Evolutionary conservation across 225 moss, liverwort and hornwort genomes (phyloP), one percentile per base, ranked within the genome.

Genomic region (Bryoerythrophyllum caledonicum): DNA sequence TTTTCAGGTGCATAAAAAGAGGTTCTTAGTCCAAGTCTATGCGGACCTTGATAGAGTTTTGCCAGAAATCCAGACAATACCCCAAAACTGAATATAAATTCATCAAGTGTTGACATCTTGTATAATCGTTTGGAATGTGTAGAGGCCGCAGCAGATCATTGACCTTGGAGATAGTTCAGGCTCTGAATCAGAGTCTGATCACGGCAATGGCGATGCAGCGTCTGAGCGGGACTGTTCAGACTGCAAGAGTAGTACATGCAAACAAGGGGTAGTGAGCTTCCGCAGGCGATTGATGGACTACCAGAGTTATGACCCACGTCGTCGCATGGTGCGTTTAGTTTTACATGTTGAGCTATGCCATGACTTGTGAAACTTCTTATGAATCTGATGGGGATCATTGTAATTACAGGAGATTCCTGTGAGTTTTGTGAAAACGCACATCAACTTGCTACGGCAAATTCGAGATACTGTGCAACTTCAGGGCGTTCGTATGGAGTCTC

Each of bases 401-500:
- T 32, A 3, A 32, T 32, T 32, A 32, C 72, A 72, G 81, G 72
- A 72, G 13, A 26, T 72, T 53, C 67, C 76, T 14, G 0, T 10
- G 0, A 43, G 52, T 2, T 76, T 81, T 72, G 67, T 24, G 30
- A 60, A 49, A 14, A 26, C 10, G 3, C 60, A 72, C 7, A 43
- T 52, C 17, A 25, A 37, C 34, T 34, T 38, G 64, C 40, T 6
- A 13, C 6, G 3, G 4, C 12, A 16, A 19, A 25, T 81, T 19
- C 65, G 34, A 37, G 7, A 15, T 67, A 1, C 3, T 61, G 34
- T 76, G 10, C 10, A 76, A 44, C 67, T 76, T 1, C 76, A 81
- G 10, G 76, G 81, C 24, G 51, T 81, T 4, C 5, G 43, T 44
- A 15, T 60, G 10, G 67, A 67, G 10, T 81, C 76, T 28, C 80